These are phyloP conservation scores for Aspergillus chevalieri DNA, from an alignment of 2,329 filamentous ascomycete genomes.

Conservation along the genomic window DNA sequence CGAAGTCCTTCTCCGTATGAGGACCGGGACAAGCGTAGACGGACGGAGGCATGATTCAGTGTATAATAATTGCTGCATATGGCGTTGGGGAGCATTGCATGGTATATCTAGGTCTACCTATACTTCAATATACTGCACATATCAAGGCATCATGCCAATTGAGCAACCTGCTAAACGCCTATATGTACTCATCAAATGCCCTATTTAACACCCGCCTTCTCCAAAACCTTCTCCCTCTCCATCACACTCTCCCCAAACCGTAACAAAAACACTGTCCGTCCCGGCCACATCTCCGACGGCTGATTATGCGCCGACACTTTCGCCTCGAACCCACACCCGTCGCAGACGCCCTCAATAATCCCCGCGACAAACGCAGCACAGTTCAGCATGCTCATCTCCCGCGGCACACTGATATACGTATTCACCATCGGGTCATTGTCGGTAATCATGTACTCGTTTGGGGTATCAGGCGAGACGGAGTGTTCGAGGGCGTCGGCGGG, in stretches of 20 bases:
- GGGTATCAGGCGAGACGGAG: slow-evolving; percentile 70
- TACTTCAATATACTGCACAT: neutral
- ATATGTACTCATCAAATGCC: neutral
- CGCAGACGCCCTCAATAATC: slow-evolving; percentile 90
- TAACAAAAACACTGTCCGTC: slow-evolving; percentile 90
- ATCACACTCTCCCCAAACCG: slow-evolving; percentile 88
- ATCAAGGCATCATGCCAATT: neutral
- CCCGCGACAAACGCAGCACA: slow-evolving; percentile 94
- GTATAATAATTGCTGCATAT: too few species aligned
- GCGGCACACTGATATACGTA: slow-evolving; percentile 84
- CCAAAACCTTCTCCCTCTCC: slow-evolving; percentile 80
- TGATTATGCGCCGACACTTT: slow-evolving; percentile 83
- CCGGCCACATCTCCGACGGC: slow-evolving; percentile 79
- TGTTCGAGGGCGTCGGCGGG: slow-evolving; percentile 91
- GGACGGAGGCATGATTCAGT: slow-evolving; percentile 13
- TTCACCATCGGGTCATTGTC: slow-evolving; percentile 98
- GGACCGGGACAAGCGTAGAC: slow-evolving; percentile 38
- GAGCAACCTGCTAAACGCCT: neutral
- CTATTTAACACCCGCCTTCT: slow-evolving; percentile 50
- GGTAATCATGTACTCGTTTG: slow-evolving; percentile 97
- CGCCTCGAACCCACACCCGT: slow-evolving; percentile 83
- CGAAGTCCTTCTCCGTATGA: slow-evolving; percentile 39
- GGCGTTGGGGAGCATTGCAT: too few species aligned
- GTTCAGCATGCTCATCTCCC: slow-evolving; percentile 94
- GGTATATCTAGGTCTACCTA: too few species aligned